Base-by-base conservation (phyloP, 129 eudicot genomes). In the Flaveria sonorensis region DNA sequence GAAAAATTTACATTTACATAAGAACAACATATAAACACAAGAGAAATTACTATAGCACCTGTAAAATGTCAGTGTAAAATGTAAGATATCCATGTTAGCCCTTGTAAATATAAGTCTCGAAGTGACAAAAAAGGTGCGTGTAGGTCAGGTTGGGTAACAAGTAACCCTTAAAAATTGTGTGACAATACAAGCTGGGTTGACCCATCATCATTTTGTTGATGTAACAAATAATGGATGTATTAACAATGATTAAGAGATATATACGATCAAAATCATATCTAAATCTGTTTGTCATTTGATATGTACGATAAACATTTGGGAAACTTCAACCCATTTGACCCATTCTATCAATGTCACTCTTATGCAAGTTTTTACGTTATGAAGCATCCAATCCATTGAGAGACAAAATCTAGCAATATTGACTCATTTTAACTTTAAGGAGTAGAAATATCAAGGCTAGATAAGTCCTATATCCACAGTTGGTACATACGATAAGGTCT, bases 41-140 rank as follows among this genome's bases (percentile, higher is more conserved):
- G 20, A 46, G 48, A 48, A 63, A 36, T 19, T 48, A 14, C 30
- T 11, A 75, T 46, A 18, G 21, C 79, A 63, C 14, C 40, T 36
- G 40, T 0, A 36, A 36, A 36, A 36, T 36, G 40, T 36, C 40
- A 5, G 40, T 10, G 11, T 64, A 47, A 64, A 75, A 63, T 47
- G 71, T 46, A 62, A n/a, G 16, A 62, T 45, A 26, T 62, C 55
- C 71, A 74, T 15, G 21, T 62, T 45, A n/a, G 71, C 62, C 36
- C 12, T 74, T 39, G 32, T 46, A 9, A 45, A 74, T 45, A 2
- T 48, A 24, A 47, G 51, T 48, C 51, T 14, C 18, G 42, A 73
- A 10, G 40, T 21, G 39, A 16, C 8, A 21, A 43, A 73, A 73
- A 40, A 40, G 40, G 56, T 10, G 20, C 23, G 55, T 36, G 40